Percentiles rank a stretch among this genome's conserved stretches.
phyloP scores from a whole-genome alignment of 805 yeast species.

The Saturnispora serradocipensis region DNA sequence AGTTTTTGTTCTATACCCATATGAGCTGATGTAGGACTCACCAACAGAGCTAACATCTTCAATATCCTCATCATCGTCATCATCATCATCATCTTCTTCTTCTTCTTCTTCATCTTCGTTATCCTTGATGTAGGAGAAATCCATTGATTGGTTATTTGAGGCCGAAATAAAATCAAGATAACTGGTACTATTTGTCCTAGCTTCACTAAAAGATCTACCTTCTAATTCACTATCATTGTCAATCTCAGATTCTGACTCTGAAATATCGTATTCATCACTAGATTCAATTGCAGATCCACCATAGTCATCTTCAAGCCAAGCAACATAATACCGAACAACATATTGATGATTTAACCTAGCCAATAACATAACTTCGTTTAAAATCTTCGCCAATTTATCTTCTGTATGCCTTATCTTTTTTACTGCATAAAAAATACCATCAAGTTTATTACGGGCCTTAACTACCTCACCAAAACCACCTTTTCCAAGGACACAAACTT shows the following conservation, averaged over 20 bases:
- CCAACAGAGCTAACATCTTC: constrained; percentile 12
- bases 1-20: constrained; percentile 12
- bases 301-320: constrained; percentile 83
- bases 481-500: constrained; percentile 78
- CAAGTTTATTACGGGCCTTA: constrained; percentile 88
- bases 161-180: constrained; percentile 62
- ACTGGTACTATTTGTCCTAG: constrained; percentile 27
- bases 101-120: constrained; percentile 18
- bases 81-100: constrained; percentile 18
- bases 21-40: constrained; percentile 16
- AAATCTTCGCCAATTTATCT: constrained; percentile 66
- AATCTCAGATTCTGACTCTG: constrained; percentile 19
- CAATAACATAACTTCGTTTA: constrained; percentile 85
- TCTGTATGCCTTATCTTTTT: constrained; percentile 82
- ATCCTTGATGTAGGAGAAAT: constrained; percentile 33
- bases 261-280: constrained; percentile 18
- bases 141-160: constrained; percentile 49
- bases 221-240: constrained; percentile 23
- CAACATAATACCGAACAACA: constrained; percentile 92
- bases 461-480: constrained; percentile 99
- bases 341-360: constrained; percentile 92
- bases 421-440: constrained; percentile 91
- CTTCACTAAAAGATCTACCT: constrained; percentile 15
- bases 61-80: too few species aligned
- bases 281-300: constrained; percentile 22